Percentiles rank a stretch among this genome's conserved stretches.
phyloP scores from a whole-genome alignment of 2,329 filamentous ascomycete genomes.

The Nectriaceae sp. region DNA sequence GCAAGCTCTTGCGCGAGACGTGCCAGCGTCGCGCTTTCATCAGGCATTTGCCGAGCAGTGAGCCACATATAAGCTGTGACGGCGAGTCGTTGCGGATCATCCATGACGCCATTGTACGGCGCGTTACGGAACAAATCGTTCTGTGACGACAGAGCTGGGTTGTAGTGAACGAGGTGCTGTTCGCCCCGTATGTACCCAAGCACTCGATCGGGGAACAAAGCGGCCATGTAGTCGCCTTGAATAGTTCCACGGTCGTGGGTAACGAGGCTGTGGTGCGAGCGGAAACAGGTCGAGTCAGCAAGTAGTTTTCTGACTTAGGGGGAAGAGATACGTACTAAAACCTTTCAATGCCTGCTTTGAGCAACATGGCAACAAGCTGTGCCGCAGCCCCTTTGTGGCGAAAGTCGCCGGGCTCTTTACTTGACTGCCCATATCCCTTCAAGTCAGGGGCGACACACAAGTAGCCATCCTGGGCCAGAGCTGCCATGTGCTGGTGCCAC shows the following conservation, averaged over 20 bases:
- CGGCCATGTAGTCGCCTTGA: neutral
- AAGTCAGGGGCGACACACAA: neutral
- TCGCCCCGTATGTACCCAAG: neutral
- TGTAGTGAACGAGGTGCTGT: neutral
- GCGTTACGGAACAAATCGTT: neutral
- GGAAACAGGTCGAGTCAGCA: too few species aligned
- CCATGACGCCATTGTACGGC: neutral
- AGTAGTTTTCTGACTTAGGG: too few species aligned
- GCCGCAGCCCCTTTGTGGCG: neutral
- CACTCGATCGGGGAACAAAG: neutral
- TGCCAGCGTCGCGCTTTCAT: neutral
- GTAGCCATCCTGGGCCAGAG: neutral
- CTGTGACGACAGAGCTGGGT: neutral
- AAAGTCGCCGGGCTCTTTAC: neutral
- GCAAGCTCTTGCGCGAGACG: constrained; percentile 2
- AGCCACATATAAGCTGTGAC: neutral
- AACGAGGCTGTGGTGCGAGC: too few species aligned
- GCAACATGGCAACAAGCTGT: neutral
- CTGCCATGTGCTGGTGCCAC: neutral
- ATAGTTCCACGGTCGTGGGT: neutral
- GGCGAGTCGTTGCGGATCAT: neutral
- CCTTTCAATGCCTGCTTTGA: neutral
- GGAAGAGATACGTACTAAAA: too few species aligned
- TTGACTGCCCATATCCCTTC: neutral
- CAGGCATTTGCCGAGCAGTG: neutral